Base-by-base conservation (phyloP, 2,329 filamentous ascomycete genomes). In the Elsinoe batatas region DNA sequence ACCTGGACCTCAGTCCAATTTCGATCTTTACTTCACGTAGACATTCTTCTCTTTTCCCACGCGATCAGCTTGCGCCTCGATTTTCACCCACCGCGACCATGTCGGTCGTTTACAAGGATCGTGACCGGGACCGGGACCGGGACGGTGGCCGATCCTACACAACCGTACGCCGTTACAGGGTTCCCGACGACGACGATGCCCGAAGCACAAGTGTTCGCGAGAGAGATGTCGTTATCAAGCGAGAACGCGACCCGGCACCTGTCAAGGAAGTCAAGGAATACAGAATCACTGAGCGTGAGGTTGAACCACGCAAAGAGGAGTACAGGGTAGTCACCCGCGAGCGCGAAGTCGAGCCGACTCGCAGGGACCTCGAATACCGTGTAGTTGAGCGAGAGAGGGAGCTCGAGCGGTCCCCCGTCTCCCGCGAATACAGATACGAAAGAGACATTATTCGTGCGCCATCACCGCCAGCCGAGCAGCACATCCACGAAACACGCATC, bases 101-200 rank as follows among this genome's bases (percentile, higher is more conserved):
- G 73, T 76, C 74, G 40, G 69, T 71, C 64, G 66, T 75, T 61
- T 73, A 71, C 65, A 72, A 67, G 58, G 73, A 75, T 63, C 65
- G 66, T 56, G 67, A 71, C 54, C 69, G 72, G 51, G 71, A 75
- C 62, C 70, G 72, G 51, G 71, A 75, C 62, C 70, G 72, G 59
- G 72, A 75, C 61, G 73, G 71, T 66, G 72, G 74, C 43, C 65
- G 68, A 12, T 61, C 65, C 37, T 78, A 76, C 63, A 79, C 76
- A 60, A 80, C 77, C 5, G 76, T 83, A 61, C 80, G 79, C 65
- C 79, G 80, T 63, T 84, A 84, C 71, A 74, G 75, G 59, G 67
- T 77, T n/a, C 76, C 76, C 50, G 75, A 79, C 54, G 69, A 70
- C 57, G 69, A 53, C 20, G 57, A 57, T 22, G 55, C 56, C 8